Evolutionary conservation across 2,329 filamentous ascomycete genomes (phyloP).

Genomic region (Ilyonectria robusta): DNA sequence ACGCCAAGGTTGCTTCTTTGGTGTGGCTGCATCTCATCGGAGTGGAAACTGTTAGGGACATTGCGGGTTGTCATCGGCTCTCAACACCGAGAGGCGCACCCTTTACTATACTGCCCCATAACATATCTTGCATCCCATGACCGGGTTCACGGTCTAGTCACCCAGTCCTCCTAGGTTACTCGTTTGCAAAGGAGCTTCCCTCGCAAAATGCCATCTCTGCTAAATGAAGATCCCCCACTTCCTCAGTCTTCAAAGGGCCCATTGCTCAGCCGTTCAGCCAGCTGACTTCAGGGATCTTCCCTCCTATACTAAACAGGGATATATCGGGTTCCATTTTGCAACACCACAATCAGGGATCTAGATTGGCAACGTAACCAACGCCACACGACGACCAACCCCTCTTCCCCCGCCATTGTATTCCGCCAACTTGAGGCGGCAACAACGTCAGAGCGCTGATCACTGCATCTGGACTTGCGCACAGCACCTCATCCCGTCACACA

Average conservation of each 20-base stretch:
- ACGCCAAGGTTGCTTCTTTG: conserved; percentile 31
- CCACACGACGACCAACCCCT: conserved; percentile 31
- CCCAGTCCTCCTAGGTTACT: conserved; percentile 19
- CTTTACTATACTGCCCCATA: conserved; percentile 11
- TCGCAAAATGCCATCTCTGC: conserved; percentile 23
- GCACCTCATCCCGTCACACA: conserved; percentile 67
- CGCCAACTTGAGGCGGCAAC: conserved; percentile 16
- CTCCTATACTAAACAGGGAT: conserved; percentile 28
- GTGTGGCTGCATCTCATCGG: conserved; percentile 20
- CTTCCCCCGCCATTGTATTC: conserved; percentile 24
- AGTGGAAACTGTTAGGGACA: background rate
- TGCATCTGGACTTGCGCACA: conserved; percentile 51
- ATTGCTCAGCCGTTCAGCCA: conserved; percentile 14
- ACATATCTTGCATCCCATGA: conserved; percentile 10
- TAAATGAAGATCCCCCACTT: conserved; percentile 21
- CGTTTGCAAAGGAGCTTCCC: conserved; percentile 13
- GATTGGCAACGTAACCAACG: conserved; percentile 22
- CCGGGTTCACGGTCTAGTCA: background rate
- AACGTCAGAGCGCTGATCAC: conserved; percentile 36
- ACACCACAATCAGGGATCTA: conserved; percentile 27
- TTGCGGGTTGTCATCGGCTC: conserved; percentile 14
- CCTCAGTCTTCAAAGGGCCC: conserved; percentile 16
- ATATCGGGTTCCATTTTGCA: conserved; percentile 16
- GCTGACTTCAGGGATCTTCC: conserved; percentile 35
- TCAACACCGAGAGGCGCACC: conserved; percentile 11